Evolutionary conservation across 306 rosid genomes (phyloP), one percentile per base, ranked within the genome.

Genomic region (Malus asiatica): DNA sequence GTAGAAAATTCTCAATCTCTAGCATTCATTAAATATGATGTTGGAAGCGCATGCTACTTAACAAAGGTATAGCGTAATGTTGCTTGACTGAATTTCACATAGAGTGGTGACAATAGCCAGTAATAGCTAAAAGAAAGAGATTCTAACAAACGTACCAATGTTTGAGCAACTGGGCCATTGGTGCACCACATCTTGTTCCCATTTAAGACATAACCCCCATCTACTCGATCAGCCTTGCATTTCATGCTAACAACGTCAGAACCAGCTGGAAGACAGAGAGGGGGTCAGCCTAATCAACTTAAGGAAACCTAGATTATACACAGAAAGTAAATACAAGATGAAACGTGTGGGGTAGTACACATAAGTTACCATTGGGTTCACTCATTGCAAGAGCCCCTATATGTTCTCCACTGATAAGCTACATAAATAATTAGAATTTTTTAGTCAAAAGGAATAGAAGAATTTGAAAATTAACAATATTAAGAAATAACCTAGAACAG

Each of bases 121-220:
- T 12, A 23, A 27, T 45, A 64, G 35, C 42, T 20, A 61, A 65
- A 70, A 23, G 57, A 66, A 67, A 73, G 61, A 4, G 58, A 76
- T 64, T 45, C 35, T 68, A 70, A 73, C 51, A 70, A 73, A 68
- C 77, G 51, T 88, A 94, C 97, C 86, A 94, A 80, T 74, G 98
- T 94, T 83, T 94, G 89, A 82, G 98, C 98, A 73, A 67, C 82
- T 58, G 98, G 96, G 30, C 98, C 98, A 72, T 94, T 94, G 77
- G 98, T 94, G 84, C 97, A 92, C 97, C 97, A 94, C 96, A 94
- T 89, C 89, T 94, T 94, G 91, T 90, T 94, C 78, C 98, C 98
- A 64, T 92, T 92, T 68, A 94, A 75, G 74, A 92, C 35, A 77
- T 90, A 94, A 59, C 98, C 97, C 12, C 92, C 93, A 63, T 92